These are phyloP conservation scores for Pichia sp. DNA, from an alignment of 1,139 yeast genomes.

Conservation along the genomic window DNA sequence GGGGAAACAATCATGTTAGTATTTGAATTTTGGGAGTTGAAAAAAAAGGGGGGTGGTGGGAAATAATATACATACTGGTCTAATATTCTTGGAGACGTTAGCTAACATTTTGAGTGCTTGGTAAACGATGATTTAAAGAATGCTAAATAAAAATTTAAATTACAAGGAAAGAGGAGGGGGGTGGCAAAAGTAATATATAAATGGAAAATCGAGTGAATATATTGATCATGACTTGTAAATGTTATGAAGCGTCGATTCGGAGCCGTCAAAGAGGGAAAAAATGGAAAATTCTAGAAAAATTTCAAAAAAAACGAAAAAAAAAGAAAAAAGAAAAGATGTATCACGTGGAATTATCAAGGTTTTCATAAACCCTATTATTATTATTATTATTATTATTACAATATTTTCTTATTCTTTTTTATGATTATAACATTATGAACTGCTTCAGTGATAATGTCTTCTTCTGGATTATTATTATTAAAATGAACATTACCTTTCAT, in stretches of 20 bases:
- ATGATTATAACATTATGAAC: neutral
- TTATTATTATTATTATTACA: too few relatives aligned
- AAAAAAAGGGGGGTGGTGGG: neutral
- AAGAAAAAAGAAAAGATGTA: neutral
- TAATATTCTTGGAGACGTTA: conserved; percentile 29
- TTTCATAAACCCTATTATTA: neutral
- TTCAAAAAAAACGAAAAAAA: neutral
- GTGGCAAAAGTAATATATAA: neutral
- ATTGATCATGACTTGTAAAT: too few relatives aligned
- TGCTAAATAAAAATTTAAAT: neutral
- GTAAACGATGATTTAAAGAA: neutral
- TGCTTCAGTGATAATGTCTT: neutral
- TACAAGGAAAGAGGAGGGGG: neutral
- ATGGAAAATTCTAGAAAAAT: neutral
- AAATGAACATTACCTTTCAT: too few relatives aligned
- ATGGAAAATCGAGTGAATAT: neutral
- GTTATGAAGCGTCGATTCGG: neutral
- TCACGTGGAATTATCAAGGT: neutral
- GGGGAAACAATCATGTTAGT: conserved; percentile 13
- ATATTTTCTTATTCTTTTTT: neutral
- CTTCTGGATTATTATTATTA: neutral
- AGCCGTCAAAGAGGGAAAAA: neutral
- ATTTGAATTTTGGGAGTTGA: neutral
- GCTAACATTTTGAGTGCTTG: conserved; percentile 23
- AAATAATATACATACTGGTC: conserved; percentile 22